Conservation (phyloP, 257 asterid genomes). For the Penstemon newberryi region DNA sequence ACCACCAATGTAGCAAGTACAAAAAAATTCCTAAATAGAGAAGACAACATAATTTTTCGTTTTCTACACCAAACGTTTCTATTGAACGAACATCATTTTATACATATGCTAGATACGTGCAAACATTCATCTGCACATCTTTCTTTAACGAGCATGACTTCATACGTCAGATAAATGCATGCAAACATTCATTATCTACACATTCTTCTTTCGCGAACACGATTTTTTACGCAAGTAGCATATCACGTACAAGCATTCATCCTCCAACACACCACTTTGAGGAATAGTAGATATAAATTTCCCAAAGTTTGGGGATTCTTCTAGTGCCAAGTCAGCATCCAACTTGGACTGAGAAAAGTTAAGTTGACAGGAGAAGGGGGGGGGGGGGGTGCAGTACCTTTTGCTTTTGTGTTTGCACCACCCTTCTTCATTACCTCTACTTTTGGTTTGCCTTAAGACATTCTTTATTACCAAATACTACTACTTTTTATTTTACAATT, state of each 20-base stretch:
- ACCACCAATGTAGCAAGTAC: too few species aligned
- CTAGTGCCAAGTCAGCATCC: conserved; percentile 70
- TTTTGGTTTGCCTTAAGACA: conserved; percentile 62
- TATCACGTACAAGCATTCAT: background rate
- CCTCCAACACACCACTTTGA: background rate
- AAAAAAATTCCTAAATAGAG: too few species aligned
- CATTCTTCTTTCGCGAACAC: background rate
- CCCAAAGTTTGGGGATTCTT: conserved; percentile 23
- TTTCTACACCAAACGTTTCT: background rate
- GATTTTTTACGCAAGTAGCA: background rate
- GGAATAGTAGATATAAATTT: background rate
- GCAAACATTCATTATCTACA: background rate
- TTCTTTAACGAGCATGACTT: background rate
- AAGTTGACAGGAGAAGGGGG: conserved; percentile 48
- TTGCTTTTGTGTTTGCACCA: conserved; percentile 70
- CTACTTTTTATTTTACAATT: conserved; percentile 42
- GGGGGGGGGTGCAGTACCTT: conserved; percentile 39
- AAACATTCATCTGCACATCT: background rate
- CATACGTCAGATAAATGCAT: background rate
- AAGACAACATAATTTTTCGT: background rate
- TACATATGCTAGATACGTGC: background rate
- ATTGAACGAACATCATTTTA: background rate
- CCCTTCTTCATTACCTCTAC: conserved; percentile 58
- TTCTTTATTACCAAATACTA: conserved; percentile 23
- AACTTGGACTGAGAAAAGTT: conserved; percentile 48